phyloP scores from a whole-genome alignment of 345 rosid genomes.

The Physaria fendleri region DNA sequence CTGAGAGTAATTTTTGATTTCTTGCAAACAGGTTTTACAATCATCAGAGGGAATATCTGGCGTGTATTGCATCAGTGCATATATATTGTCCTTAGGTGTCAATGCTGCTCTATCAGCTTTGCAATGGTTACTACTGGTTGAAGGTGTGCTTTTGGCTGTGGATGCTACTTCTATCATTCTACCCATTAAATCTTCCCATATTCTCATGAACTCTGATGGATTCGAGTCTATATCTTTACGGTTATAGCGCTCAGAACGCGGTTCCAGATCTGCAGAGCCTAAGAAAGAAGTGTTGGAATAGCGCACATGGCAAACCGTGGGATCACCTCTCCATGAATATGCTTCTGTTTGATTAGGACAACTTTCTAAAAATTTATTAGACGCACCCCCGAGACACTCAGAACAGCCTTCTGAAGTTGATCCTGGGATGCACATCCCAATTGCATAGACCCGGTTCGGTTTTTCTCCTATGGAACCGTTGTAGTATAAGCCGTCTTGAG shows the following conservation, averaged over 20 bases:
- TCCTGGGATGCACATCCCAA: slow-evolving; percentile 27
- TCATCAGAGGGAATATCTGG: not conserved
- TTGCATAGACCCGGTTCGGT: slow-evolving; percentile 14
- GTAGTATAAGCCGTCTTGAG: slow-evolving; percentile 22
- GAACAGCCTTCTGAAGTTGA: slow-evolving; percentile 11
- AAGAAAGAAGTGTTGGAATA: slow-evolving; percentile 28
- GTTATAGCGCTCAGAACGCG: not conserved
- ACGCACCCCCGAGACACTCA: not conserved
- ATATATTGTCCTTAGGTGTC: not conserved
- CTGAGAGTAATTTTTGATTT: too few relatives aligned
- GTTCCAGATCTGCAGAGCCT: not conserved
- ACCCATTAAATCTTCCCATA: not conserved
- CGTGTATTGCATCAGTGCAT: slow-evolving; percentile 14
- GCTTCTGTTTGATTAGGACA: slow-evolving; percentile 23
- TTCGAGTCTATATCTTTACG: not conserved
- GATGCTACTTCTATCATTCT: not conserved
- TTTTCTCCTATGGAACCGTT: slow-evolving; percentile 15
- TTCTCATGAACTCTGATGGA: not conserved
- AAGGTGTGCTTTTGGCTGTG: not conserved
- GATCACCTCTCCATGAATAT: not conserved
- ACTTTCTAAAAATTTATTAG: not conserved
- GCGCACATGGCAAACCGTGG: slow-evolving; percentile 24
- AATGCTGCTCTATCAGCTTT: not conserved
- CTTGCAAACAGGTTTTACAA: too few relatives aligned
- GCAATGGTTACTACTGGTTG: not conserved